Conservation (phyloP, 768 basidiomycete genomes). For the Rhodotorula sphaerocarpa region DNA sequence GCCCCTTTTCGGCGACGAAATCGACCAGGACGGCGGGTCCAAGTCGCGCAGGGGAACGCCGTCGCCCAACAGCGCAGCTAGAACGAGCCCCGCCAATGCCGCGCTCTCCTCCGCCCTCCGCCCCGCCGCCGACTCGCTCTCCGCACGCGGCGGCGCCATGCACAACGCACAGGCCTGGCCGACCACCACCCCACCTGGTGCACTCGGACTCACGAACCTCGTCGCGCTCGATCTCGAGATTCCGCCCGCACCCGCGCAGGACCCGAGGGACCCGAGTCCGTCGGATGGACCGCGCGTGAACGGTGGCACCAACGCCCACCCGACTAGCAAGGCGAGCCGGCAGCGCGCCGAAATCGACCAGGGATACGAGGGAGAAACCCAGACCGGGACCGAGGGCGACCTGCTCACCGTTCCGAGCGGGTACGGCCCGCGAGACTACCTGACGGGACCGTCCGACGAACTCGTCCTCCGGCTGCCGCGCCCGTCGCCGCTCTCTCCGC, state of each 20-base stretch:
- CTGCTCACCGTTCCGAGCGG: not conserved
- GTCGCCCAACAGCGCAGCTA: no score
- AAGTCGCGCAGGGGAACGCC: not conserved
- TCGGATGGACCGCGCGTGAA: no score
- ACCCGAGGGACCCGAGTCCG: not conserved
- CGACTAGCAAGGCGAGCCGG: not conserved
- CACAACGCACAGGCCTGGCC: slow-evolving; percentile 8
- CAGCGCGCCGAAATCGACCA: slow-evolving; percentile 15
- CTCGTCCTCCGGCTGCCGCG: slow-evolving; percentile 24
- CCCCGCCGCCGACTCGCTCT: slow-evolving; percentile 20
- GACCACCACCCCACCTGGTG: not conserved
- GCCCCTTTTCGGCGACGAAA: not conserved
- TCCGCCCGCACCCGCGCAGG: not conserved
- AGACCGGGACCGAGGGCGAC: not conserved
- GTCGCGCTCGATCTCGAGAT: slow-evolving; percentile 25
- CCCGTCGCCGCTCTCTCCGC: slow-evolving; percentile 21
- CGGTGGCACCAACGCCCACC: not conserved
- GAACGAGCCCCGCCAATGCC: not conserved
- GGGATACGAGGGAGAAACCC: slow-evolving; percentile 31
- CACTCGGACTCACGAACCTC: slow-evolving; percentile 13
- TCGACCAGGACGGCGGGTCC: not conserved
- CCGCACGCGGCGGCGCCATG: slow-evolving; percentile 16
- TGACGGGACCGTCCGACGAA: slow-evolving; percentile 20
- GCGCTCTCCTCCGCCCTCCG: slow-evolving; percentile 22
- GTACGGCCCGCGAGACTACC: slow-evolving; percentile 21